These are phyloP conservation scores for Aspergillus pseudoglaucus DNA, from an alignment of 2,329 filamentous ascomycete genomes.

Conservation along the genomic window DNA sequence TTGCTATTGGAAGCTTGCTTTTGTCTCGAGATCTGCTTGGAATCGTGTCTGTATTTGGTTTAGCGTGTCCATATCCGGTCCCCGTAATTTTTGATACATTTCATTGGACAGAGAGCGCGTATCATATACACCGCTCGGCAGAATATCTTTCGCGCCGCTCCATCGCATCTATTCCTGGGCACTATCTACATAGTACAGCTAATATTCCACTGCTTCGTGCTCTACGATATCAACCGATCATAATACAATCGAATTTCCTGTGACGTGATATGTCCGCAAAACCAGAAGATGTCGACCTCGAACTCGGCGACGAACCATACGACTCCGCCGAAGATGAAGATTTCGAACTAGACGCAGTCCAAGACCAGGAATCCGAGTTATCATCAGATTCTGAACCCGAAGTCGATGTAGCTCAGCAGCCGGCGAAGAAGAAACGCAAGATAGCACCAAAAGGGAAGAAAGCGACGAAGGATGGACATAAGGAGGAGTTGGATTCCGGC, in stretches of 20 bases:
- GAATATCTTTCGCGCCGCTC: slow-evolving; percentile 11
- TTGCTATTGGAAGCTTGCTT: neutral
- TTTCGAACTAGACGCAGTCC: slow-evolving; percentile 28
- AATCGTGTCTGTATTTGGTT: neutral
- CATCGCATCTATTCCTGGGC: neutral
- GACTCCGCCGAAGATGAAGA: slow-evolving; percentile 35
- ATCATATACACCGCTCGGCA: slow-evolving; percentile 17
- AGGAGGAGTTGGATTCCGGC: slow-evolving; percentile 46
- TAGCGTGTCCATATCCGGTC: neutral
- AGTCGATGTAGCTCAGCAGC: slow-evolving; percentile 12
- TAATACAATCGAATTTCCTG: no score
- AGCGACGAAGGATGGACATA: slow-evolving; percentile 7
- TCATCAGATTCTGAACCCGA: slow-evolving; percentile 26
- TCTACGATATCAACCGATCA: no score
- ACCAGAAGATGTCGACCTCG: slow-evolving; percentile 8
- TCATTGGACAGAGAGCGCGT: neutral
- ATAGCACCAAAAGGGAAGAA: slow-evolving; percentile 19
- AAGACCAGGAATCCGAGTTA: slow-evolving; percentile 31
- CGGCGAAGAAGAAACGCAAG: slow-evolving; percentile 36
- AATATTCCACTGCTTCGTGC: no score
- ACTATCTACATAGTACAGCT: neutral
- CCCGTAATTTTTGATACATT: neutral
- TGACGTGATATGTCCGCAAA: neutral
- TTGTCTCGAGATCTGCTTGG: neutral
- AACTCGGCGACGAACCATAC: slow-evolving; percentile 30